These are phyloP conservation scores for Colletotrichum abscissum DNA, from an alignment of 2,329 filamentous ascomycete genomes.

Conservation along the genomic window DNA sequence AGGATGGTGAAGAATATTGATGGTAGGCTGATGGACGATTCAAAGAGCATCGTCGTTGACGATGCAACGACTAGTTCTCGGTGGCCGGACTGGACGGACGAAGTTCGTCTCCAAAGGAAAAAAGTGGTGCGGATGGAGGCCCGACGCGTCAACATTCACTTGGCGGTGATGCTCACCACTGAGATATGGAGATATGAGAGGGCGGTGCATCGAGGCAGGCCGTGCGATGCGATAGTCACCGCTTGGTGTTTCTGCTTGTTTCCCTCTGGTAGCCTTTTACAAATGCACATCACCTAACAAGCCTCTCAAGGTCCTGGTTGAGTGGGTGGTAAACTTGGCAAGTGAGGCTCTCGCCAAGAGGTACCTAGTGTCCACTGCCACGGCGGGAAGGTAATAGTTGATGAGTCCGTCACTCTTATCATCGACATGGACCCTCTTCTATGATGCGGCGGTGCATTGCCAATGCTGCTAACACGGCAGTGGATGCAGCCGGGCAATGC, in stretches of 20 bases:
- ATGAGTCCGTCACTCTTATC: not conserved
- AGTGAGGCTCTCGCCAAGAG: constrained; percentile 31
- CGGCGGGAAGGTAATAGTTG: not conserved
- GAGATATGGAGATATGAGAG: not conserved
- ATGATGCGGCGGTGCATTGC: constrained; percentile 4
- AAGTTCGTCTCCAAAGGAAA: not conserved
- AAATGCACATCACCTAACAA: not conserved
- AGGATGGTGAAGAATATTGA: not conserved
- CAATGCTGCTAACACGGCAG: constrained; percentile 8
- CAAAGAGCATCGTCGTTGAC: not conserved
- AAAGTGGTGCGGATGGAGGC: not conserved
- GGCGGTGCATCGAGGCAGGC: not conserved
- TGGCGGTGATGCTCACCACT: not conserved
- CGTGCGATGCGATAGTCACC: not conserved
- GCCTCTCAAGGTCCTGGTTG: not conserved
- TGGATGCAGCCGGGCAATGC: constrained; percentile 19
- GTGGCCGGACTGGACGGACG: not conserved
- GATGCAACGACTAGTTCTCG: not conserved
- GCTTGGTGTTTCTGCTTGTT: constrained; percentile 1
- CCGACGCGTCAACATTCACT: not conserved
- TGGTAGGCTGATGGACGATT: not conserved
- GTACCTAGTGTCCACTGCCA: constrained; percentile 1
- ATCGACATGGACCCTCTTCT: not conserved
- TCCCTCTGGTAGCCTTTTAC: not conserved
- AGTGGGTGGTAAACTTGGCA: not conserved